Base-by-base conservation (phyloP, 2,329 filamentous ascomycete species). In the Lachnellula subtilissima region DNA sequence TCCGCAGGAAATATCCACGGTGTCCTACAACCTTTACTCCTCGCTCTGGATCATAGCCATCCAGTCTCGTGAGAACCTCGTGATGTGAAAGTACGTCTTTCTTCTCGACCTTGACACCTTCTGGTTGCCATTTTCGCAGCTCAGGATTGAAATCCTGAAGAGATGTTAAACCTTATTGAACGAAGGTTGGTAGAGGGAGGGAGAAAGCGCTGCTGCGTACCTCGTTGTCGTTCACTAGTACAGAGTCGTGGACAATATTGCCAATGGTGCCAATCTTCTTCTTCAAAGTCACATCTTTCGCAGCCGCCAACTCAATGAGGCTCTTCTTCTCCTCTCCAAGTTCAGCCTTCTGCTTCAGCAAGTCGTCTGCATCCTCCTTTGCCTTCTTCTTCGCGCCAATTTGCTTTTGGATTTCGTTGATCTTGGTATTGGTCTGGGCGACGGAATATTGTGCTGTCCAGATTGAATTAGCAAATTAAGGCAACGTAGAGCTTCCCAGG, bases 11-110 rank as follows among this genome's bases (percentile, higher is more conserved):
- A 76, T 97, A 97, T 40, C 93, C 93, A 65, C 93, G 83, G 74
- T 97, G 93, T 52, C 94, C 93, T 46, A 96, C 92, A 61, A 97
- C 83, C 79, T 97, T 97, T 62, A 91, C 89, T 64, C 91, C 91
- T 62, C 94, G 87, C 69, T 96, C 91, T 1, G 91, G 88, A 71
- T 97, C 94, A 70, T 96, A 97, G 53, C 93, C 92, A 65, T 94
- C 91, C 61, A 97, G 77, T 65, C 91, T 83, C 56, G 87, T 85
- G 58, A 97, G 83, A 53, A 99, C 91, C 71, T 97, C 93, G 73
- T 99, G 94, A 73, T 99, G 94, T 51, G 92, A 96, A 60, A 97
- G 86, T 60, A 82, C 78, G 56, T 88, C 80, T 66, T 84, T 83
- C 79, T 92, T 92, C 74, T 91, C 84, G 49, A 89, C 83, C 22